Conservation (phyloP, 805 yeast genomes). For the Metschnikowia vanudenii region DNA sequence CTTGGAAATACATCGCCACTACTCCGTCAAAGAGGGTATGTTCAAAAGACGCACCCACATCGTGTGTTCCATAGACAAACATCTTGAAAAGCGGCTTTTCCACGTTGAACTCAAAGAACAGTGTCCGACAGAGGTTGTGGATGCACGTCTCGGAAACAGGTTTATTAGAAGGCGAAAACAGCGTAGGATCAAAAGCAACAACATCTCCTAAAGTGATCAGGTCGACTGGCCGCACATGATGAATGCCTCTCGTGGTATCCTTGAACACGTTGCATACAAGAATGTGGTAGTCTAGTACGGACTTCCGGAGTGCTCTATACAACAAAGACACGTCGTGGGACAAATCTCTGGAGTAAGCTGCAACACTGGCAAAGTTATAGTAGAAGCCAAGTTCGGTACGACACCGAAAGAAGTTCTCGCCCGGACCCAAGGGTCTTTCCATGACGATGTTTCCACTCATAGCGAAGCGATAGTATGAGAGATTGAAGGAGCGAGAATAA, state of each 20-base stretch:
- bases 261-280: conserved; percentile 31
- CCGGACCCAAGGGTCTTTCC: conserved; percentile 28
- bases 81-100: conserved; percentile 32
- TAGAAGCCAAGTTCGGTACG: conserved; percentile 31
- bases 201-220: conserved; percentile 27
- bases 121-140: conserved; percentile 18
- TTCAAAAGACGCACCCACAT: conserved; percentile 31
- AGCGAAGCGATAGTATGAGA: too few relatives aligned
- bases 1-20: conserved; percentile 35
- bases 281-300: conserved; percentile 35
- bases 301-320: conserved; percentile 29
- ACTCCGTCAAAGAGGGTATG: conserved; percentile 43
- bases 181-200: conserved; percentile 18
- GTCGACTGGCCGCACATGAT: conserved; percentile 26
- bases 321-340: conserved; percentile 16
- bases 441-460: background rate
- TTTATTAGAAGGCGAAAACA: conserved; percentile 13
- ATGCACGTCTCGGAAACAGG: conserved; percentile 30
- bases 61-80: conserved; percentile 22
- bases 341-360: conserved; percentile 27
- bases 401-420: conserved; percentile 36
- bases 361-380: conserved; percentile 35
- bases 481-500: too few relatives aligned
- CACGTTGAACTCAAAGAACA: conserved; percentile 22
- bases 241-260: conserved; percentile 13